Evolutionary conservation across 306 rosid genomes (phyloP).

Genomic region (Vigna mungo): DNA sequence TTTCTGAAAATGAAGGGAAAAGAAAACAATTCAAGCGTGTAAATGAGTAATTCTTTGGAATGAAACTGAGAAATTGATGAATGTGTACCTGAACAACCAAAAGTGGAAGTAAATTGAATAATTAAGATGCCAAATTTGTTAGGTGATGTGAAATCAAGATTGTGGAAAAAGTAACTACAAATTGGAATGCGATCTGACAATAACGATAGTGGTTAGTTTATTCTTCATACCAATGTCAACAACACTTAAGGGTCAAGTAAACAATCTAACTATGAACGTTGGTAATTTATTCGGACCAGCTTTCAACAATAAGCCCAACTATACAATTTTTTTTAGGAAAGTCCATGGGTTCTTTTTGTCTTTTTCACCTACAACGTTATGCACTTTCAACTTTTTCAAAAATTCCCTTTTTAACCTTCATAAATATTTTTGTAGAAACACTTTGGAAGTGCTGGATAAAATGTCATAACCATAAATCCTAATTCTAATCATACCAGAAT

Average conservation of each 20-base stretch:
- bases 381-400: too few relatives aligned
- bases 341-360: too few relatives aligned
- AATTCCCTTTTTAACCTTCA: too few relatives aligned
- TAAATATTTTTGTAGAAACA: too few relatives aligned
- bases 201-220: background rate
- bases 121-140: constrained; percentile 31
- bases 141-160: constrained; percentile 34
- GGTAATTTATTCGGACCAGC: background rate
- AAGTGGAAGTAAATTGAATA: background rate
- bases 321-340: too few relatives aligned
- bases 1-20: constrained; percentile 27
- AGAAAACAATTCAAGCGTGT: background rate
- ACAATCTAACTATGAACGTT: background rate
- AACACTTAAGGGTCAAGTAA: background rate
- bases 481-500: too few relatives aligned
- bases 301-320: background rate
- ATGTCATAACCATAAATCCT: too few relatives aligned
- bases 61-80: background rate
- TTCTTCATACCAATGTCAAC: background rate
- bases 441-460: too few relatives aligned
- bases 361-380: too few relatives aligned
- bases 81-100: background rate
- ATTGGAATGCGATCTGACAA: constrained; percentile 39
- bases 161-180: constrained; percentile 13
- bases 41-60: background rate